phyloP scores from a whole-genome alignment of 257 asterid species.

The Jacaranda mimosifolia region DNA sequence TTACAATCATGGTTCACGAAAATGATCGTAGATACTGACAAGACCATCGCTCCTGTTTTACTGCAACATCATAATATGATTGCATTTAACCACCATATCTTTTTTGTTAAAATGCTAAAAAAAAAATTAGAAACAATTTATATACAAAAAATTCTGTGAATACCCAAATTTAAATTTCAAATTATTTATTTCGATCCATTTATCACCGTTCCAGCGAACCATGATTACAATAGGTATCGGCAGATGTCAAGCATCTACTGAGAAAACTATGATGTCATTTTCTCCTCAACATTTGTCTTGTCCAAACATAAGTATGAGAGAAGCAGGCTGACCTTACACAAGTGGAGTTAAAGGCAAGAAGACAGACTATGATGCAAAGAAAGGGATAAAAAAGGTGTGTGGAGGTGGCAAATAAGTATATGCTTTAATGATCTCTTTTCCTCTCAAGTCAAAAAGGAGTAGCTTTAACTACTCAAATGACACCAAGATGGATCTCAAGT shows the following conservation, averaged over 20 bases:
- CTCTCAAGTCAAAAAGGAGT: slow-evolving; percentile 33
- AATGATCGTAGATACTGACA: no score
- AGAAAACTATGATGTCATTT: background rate
- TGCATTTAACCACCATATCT: no score
- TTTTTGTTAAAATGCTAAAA: no score
- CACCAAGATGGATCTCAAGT: slow-evolving; percentile 31
- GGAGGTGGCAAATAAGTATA: slow-evolving; percentile 22
- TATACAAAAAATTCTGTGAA: no score
- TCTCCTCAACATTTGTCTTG: background rate
- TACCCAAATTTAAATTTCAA: no score
- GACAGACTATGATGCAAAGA: slow-evolving; percentile 38
- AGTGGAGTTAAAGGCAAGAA: slow-evolving; percentile 46
- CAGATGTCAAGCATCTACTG: background rate
- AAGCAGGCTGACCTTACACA: slow-evolving; percentile 32
- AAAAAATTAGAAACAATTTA: no score
- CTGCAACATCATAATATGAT: no score
- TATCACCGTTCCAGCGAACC: no score
- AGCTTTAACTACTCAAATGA: slow-evolving; percentile 28
- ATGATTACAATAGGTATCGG: background rate
- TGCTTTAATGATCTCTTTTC: slow-evolving; percentile 26
- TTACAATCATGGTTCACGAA: no score
- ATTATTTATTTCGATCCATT: no score
- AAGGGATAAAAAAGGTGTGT: slow-evolving; percentile 19
- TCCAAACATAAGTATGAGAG: background rate
- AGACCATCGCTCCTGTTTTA: no score